A percentile compares a stretch with the other conserved stretches of the same genome.
Evolutionary conservation across 768 basidiomycete genomes (phyloP).

Genomic region (Pisolithus orientalis): DNA sequence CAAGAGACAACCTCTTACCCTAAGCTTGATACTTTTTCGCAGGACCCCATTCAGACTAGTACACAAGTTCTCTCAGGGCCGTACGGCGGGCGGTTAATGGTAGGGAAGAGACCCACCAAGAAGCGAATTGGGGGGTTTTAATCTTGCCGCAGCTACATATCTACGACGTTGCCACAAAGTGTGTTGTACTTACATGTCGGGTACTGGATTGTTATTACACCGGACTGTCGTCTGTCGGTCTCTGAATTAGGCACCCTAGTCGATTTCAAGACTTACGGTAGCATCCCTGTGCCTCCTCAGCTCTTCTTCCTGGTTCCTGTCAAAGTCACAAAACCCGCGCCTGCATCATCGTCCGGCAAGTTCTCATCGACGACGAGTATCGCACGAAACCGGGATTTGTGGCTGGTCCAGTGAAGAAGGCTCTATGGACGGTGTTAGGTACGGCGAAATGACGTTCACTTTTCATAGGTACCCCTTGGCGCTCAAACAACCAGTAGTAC

Average conservation of each 20-base stretch:
- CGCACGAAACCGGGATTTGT: slow-evolving; percentile 68
- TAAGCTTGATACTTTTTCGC: slow-evolving; percentile 22
- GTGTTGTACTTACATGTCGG: not conserved
- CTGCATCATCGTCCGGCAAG: slow-evolving; percentile 11
- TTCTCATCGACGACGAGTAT: slow-evolving; percentile 36
- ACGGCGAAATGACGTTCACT: slow-evolving; percentile 4
- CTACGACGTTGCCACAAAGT: too few species aligned
- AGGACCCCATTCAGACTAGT: slow-evolving; percentile 43
- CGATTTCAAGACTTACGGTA: not conserved
- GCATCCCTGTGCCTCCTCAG: not conserved
- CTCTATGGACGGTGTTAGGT: slow-evolving; percentile 81
- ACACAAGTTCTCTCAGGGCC: slow-evolving; percentile 71
- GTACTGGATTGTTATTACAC: not conserved
- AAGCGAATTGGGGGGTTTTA: slow-evolving; percentile 76
- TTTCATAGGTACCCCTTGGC: slow-evolving; percentile 1
- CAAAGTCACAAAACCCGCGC: slow-evolving; percentile 6
- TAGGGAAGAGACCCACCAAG: slow-evolving; percentile 49
- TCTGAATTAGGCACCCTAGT: not conserved
- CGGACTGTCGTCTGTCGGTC: not conserved
- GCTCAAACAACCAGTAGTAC: slow-evolving; percentile 30
- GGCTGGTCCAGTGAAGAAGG: slow-evolving; percentile 53
- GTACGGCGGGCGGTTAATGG: slow-evolving; percentile 54
- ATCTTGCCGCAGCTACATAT: slow-evolving; percentile 7
- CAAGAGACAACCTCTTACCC: slow-evolving; percentile 11
- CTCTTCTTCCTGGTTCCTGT: slow-evolving; percentile 15